Base-by-base conservation (phyloP, 495 filamentous ascomycete genomes). In the Jackrogersella multiformis region DNA sequence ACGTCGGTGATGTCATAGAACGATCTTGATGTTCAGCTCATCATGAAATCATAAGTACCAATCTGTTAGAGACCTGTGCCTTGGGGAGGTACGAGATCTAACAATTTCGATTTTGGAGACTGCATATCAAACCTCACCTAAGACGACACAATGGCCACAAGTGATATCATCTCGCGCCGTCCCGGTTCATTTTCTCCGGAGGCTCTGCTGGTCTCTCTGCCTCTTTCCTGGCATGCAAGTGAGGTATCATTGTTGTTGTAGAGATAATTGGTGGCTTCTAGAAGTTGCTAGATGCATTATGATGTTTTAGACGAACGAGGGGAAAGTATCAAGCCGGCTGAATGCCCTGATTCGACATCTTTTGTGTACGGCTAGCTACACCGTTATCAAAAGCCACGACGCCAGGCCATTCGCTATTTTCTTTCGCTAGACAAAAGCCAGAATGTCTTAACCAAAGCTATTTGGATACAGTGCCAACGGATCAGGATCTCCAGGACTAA, bases 41-140 rank as follows among this genome's bases (percentile, higher is more conserved):
- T 73, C 60, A 68, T 74, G 72, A 73, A 70, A 74, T 74, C 72
- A 73, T 66, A 32, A 23, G 56, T 26, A 34, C 66, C 60, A 21
- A 44, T 66, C 61, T 70, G 69, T 24, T 54, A 60, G 67, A 49
- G 58, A 12, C 54, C 10, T 44, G 54, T 41, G 28, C 30, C 15
- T 13, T 39, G 16, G 6, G n/a, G 10, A 38, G 32, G 12, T 41
- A 15, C 18, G 26, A 30, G 21, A 36, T 46, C 28, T 39, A 16
- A 18, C 48, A 56, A 45, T 39, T 52, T 5, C 15, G 16, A 64
- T 5, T 61, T 65, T 45, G 41, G 24, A 38, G 28, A 39, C 20
- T 44, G 36, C 35, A 13, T 36, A 15, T 54, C 10, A n/a, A 41
- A 56, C 16, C 4, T 30, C 23, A 2, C 23, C 28, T 34, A 51